Evolutionary conservation across 768 basidiomycete genomes (phyloP).

Genomic region (Pulveroboletus sp.): DNA sequence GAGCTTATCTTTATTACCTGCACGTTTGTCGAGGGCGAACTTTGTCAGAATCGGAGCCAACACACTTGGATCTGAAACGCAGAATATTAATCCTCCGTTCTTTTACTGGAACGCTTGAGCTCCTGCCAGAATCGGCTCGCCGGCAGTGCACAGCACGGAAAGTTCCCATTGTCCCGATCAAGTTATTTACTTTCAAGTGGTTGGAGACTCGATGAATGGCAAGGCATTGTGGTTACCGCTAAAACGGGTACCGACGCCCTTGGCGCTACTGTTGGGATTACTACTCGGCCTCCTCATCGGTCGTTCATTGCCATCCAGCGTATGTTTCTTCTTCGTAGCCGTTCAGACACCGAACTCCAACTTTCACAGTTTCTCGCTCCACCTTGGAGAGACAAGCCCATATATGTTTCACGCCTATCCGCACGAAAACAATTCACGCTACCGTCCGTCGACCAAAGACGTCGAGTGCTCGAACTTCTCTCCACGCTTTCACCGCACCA

Average conservation of each 20-base stretch:
- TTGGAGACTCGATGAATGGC: slow-evolving; percentile 23
- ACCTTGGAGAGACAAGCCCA: slow-evolving; percentile 54
- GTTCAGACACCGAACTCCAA: not conserved
- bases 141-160: no score
- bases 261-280: slow-evolving; percentile 59
- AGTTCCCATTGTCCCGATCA: no score
- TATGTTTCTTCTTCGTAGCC: slow-evolving; percentile 16
- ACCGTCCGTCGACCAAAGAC: slow-evolving; percentile 81
- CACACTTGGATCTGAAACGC: no score
- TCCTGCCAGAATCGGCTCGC: no score
- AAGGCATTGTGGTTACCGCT: slow-evolving; percentile 31
- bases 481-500: slow-evolving; percentile 87
- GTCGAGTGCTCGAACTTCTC: slow-evolving; percentile 80
- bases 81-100: no score
- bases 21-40: no score
- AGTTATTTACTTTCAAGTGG: no score
- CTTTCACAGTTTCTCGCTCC: slow-evolving; percentile 27
- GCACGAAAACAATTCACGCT: slow-evolving; percentile 62
- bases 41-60: no score
- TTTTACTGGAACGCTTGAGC: no score
- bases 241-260: slow-evolving; percentile 48
- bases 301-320: slow-evolving; percentile 39
- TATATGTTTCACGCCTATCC: slow-evolving; percentile 44
- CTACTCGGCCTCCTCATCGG: slow-evolving; percentile 58
- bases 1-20: no score